Evolutionary conservation across 768 basidiomycete genomes (phyloP).

Genomic region (Crepidotus variabilis): DNA sequence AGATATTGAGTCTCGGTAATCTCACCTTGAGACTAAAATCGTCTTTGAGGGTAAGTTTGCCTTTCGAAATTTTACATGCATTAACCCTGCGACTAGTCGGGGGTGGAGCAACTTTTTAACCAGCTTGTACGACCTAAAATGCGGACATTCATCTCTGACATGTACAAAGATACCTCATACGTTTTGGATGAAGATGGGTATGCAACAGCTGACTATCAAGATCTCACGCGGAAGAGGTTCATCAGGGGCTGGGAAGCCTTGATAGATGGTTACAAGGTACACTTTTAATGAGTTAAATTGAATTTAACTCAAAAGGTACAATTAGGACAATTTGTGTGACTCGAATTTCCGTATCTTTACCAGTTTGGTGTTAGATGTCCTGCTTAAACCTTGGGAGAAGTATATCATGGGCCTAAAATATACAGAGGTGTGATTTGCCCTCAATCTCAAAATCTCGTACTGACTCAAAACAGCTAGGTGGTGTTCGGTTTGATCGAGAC

Average conservation of each 20-base stretch:
- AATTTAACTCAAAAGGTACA: not conserved
- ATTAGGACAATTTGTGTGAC: conserved; percentile 83
- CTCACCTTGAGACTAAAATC: conserved; percentile 64
- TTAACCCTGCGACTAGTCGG: conserved; percentile 42
- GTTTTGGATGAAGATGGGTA: conserved; percentile 88
- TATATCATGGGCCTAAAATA: conserved; percentile 75
- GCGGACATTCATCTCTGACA: conserved; percentile 77
- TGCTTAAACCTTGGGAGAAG: conserved; percentile 97
- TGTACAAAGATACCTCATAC: conserved; percentile 90
- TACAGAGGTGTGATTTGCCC: conserved; percentile 62
- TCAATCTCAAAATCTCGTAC: not conserved
- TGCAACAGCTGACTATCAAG: conserved; percentile 77
- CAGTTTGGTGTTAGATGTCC: conserved; percentile 76
- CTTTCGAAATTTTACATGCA: not conserved
- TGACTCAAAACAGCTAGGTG: conserved; percentile 66
- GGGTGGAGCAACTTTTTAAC: conserved; percentile 93
- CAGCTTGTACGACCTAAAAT: conserved; percentile 87
- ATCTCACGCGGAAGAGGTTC: conserved; percentile 86
- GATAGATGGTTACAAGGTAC: conserved; percentile 84
- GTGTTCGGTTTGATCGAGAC: conserved; percentile 93
- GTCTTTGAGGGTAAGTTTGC: conserved; percentile 58
- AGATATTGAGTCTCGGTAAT: conserved; percentile 47
- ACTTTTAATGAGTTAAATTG: conserved; percentile 14
- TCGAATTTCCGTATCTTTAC: conserved; percentile 86
- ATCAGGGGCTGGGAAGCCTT: conserved; percentile 83